Evolutionary conservation across 305 asterid species (phyloP), one percentile per base, ranked within the genome.

Genomic region (Nicotiana rustica): DNA sequence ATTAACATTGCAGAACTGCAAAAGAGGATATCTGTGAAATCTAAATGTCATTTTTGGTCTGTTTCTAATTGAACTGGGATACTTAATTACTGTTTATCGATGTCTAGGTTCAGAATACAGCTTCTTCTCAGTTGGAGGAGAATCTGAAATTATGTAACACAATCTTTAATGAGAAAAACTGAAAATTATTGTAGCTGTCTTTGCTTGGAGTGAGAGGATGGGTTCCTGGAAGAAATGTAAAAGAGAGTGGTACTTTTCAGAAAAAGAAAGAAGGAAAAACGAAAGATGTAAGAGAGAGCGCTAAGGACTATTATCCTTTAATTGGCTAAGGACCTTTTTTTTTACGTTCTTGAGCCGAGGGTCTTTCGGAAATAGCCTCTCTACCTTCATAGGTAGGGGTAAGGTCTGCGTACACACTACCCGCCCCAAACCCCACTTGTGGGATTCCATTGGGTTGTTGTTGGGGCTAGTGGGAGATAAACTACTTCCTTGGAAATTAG

Each of bases 61-160:
- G 77, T 69, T 68, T 69, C 56, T 69, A n/a, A 18, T 41, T 69
- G 35, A 41, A 69, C 76, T 41, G 33, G 77, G 57, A 69, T 69
- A 41, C 3, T 69, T 69, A 18, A 69, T 4, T 38, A 10, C 35
- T 69, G 33, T 41, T 41, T n/a, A 69, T 69, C 56, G 19, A 41
- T 10, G 18, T 38, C 31, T n/a, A 38, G 56, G 15, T 18, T 18
- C 12, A 69, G 77, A 49, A 18, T 69, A 17, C 57, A 69, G 2
- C 44, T 69, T 41, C 77, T 69, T 38, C 4, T 52, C 15, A 12
- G 57, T 52, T 52, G 57, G n/a, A 38, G 77, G 56, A 41, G 77
- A 69, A 10, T 17, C 4, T 38, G 56, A 38, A 49, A 41, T 68
- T n/a, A 69, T 41, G 10, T 10, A 56, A 56, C n/a, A 52, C 57